Percentiles rank a stretch among this genome's conserved stretches.
Conservation (phyloP, 768 basidiomycete species). For the Xerocomus brunneocitrinus region DNA sequence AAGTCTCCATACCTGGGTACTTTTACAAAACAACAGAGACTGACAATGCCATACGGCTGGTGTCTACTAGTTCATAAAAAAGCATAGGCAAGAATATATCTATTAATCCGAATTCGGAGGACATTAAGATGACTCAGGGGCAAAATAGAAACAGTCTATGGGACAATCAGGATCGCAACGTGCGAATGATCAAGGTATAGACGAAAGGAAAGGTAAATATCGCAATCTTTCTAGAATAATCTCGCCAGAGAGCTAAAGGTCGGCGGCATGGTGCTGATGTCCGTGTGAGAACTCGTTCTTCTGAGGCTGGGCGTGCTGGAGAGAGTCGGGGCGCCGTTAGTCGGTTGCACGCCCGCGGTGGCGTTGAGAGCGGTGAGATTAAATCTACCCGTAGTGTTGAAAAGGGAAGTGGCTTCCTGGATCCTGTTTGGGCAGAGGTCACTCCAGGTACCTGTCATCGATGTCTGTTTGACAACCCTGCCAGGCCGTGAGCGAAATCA, state of each 20-base stretch:
- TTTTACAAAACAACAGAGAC: not conserved
- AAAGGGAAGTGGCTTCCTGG: slow-evolving; percentile 14
- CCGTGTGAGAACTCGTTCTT: slow-evolving; percentile 8
- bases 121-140: not conserved
- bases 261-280: slow-evolving; percentile 16
- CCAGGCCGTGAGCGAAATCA: not conserved
- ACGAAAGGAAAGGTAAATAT: not conserved
- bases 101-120: not conserved
- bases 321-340: not conserved
- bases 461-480: not conserved
- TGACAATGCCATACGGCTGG: not conserved
- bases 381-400: slow-evolving; percentile 17
- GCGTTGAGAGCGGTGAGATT: slow-evolving; percentile 12
- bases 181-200: not conserved
- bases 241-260: slow-evolving; percentile 9
- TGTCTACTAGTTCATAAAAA: not conserved
- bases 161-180: not conserved
- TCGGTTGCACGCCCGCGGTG: not conserved
- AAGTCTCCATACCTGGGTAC: not conserved
- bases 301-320: not conserved
- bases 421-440: slow-evolving; percentile 18
- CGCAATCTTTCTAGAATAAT: not conserved
- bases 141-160: not conserved
- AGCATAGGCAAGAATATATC: not conserved
- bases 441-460: slow-evolving; percentile 15